These are phyloP conservation scores for Neophaeococcomyces aloes DNA, from an alignment of 2,329 filamentous ascomycete species.

Conservation along the genomic window DNA sequence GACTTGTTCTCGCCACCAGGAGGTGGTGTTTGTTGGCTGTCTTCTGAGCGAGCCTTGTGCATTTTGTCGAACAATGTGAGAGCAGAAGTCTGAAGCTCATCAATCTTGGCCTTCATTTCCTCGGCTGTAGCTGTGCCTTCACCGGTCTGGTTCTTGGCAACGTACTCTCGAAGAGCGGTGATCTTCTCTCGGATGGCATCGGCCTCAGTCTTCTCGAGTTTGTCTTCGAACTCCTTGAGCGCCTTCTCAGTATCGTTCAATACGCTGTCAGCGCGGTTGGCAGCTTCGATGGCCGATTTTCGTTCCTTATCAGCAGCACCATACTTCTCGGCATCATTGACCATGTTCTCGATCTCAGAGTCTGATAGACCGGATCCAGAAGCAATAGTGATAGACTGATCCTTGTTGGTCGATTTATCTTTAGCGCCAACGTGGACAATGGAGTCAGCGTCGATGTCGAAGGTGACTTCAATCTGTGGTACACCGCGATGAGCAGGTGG, in stretches of 20 bases:
- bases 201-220: slow-evolving; percentile 91
- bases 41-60: slow-evolving; percentile 84
- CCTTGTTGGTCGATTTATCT: slow-evolving; percentile 99
- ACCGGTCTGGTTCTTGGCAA: slow-evolving; percentile 88
- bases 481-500: slow-evolving; percentile 93
- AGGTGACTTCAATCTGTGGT: slow-evolving; percentile 93
- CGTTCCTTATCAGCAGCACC: slow-evolving; percentile 92
- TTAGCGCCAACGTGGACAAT: slow-evolving; percentile 97
- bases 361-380: slow-evolving; percentile 96
- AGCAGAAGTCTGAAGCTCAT: slow-evolving; percentile 90
- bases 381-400: slow-evolving; percentile 98
- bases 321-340: slow-evolving; percentile 94
- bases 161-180: slow-evolving; percentile 68
- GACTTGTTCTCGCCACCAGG: slow-evolving; percentile 33
- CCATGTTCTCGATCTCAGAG: slow-evolving; percentile 91
- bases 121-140: slow-evolving; percentile 77
- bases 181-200: slow-evolving; percentile 94
- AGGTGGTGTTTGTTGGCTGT: slow-evolving; percentile 42
- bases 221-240: slow-evolving; percentile 90
- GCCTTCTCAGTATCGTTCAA: slow-evolving; percentile 98
- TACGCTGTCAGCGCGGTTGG: slow-evolving; percentile 94
- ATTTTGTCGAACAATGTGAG: slow-evolving; percentile 99
- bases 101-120: slow-evolving; percentile 97
- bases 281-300: slow-evolving; percentile 87
- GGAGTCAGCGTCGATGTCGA: slow-evolving; percentile 96